These are phyloP conservation scores for Trichothecium sympodiale DNA, from an alignment of 2,329 filamentous ascomycete genomes.

Conservation along the genomic window DNA sequence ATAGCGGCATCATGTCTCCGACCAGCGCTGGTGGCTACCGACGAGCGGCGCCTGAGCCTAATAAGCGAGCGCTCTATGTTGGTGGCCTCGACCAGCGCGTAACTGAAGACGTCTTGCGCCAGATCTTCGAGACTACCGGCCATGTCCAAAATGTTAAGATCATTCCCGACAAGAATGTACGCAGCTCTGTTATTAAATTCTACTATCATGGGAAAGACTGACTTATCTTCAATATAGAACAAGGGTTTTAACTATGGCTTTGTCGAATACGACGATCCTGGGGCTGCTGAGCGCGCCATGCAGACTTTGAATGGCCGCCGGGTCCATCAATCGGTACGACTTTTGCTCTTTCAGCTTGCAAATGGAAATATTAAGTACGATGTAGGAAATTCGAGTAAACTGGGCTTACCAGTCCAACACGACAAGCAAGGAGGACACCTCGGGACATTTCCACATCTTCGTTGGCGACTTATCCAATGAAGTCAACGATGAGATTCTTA, in stretches of 20 bases:
- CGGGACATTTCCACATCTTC: slow-evolving; percentile 97
- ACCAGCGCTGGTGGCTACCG: slow-evolving; percentile 73
- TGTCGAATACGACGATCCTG: slow-evolving; percentile 96
- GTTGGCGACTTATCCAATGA: slow-evolving; percentile 97
- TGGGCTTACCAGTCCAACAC: slow-evolving; percentile 99
- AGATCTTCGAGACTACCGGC: slow-evolving; percentile 97
- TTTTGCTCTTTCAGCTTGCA: background rate
- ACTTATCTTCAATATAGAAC: slow-evolving; percentile 43
- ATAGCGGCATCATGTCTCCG: slow-evolving; percentile 68
- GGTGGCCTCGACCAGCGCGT: slow-evolving; percentile 90
- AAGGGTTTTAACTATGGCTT: slow-evolving; percentile 99
- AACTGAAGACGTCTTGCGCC: slow-evolving; percentile 89
- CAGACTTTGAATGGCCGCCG: slow-evolving; percentile 89
- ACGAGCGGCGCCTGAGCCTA: slow-evolving; percentile 90
- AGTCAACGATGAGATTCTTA: slow-evolving; percentile 90
- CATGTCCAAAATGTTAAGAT: slow-evolving; percentile 99
- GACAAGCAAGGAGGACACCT: slow-evolving; percentile 90
- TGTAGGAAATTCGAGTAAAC: slow-evolving; percentile 93
- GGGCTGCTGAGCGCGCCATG: slow-evolving; percentile 94
- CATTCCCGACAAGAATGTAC: slow-evolving; percentile 98
- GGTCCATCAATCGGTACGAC: slow-evolving; percentile 83
- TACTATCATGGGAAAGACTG: slow-evolving; percentile 1
- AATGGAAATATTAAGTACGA: slow-evolving; percentile 10
- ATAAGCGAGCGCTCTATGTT: slow-evolving; percentile 95
- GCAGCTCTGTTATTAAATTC: slow-evolving; percentile 23